phyloP scores from a whole-genome alignment of 345 rosid genomes.

The Combretum micranthum region DNA sequence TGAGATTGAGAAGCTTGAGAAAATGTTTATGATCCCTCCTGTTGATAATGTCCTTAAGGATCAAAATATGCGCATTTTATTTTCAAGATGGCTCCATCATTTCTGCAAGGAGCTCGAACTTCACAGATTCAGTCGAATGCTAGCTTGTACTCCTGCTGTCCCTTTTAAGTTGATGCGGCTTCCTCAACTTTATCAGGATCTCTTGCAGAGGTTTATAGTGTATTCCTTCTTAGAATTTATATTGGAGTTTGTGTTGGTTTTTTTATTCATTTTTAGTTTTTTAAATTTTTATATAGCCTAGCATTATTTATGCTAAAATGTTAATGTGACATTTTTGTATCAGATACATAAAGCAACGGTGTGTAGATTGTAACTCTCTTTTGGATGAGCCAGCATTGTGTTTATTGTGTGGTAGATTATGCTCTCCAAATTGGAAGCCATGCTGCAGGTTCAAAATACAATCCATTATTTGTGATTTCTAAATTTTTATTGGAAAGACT shows the following conservation, averaged over 20 bases:
- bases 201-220: slow-evolving; percentile 63
- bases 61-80: slow-evolving; percentile 34
- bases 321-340: background rate
- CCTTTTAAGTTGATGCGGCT: slow-evolving; percentile 81
- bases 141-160: slow-evolving; percentile 51
- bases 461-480: background rate
- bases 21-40: slow-evolving; percentile 67
- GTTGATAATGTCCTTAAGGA: slow-evolving; percentile 49
- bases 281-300: background rate
- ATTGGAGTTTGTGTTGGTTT: background rate
- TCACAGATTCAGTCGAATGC: slow-evolving; percentile 19
- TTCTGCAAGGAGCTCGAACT: slow-evolving; percentile 37
- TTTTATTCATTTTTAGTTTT: background rate
- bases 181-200: slow-evolving; percentile 77
- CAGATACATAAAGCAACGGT: slow-evolving; percentile 74
- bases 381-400: slow-evolving; percentile 75
- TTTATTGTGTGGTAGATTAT: slow-evolving; percentile 83
- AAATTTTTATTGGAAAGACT: background rate
- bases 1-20: slow-evolving; percentile 61
- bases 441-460: slow-evolving; percentile 68
- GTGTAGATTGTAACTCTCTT: slow-evolving; percentile 47
- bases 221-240: slow-evolving; percentile 5
- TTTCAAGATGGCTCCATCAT: slow-evolving; percentile 61
- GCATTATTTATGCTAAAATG: background rate
- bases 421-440: slow-evolving; percentile 60